These are phyloP conservation scores for Saturnispora hagleri DNA, from an alignment of 805 yeast genomes.

Conservation along the genomic window DNA sequence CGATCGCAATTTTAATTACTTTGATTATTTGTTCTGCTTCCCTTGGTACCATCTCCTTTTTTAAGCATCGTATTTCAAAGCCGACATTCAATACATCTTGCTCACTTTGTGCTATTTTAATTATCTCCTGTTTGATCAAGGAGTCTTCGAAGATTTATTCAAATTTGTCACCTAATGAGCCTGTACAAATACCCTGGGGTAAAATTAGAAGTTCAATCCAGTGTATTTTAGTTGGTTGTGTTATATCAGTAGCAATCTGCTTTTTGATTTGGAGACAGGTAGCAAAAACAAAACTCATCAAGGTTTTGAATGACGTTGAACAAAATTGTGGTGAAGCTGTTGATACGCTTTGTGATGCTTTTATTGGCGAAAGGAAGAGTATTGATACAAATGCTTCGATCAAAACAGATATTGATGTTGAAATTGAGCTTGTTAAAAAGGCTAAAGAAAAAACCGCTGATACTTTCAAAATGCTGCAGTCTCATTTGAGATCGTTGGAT, in stretches of 20 bases:
- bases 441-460: conserved; percentile 11
- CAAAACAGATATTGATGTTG: background rate
- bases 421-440: background rate
- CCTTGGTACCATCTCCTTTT: conserved; percentile 57
- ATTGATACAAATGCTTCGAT: conserved; percentile 36
- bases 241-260: conserved; percentile 51
- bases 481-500: conserved; percentile 32
- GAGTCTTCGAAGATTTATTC: conserved; percentile 51
- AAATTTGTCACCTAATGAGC: conserved; percentile 23
- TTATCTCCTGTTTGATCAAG: conserved; percentile 62
- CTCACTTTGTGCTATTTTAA: conserved; percentile 61
- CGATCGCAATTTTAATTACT: conserved; percentile 3
- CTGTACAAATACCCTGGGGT: conserved; percentile 43
- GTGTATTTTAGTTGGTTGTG: conserved; percentile 54
- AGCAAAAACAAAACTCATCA: conserved; percentile 7
- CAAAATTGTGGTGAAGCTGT: conserved; percentile 38
- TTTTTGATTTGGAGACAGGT: conserved; percentile 38
- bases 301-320: conserved; percentile 25
- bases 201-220: conserved; percentile 44
- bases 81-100: conserved; percentile 77
- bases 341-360: conserved; percentile 30
- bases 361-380: conserved; percentile 26
- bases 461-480: conserved; percentile 31
- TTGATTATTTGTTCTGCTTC: conserved; percentile 36
- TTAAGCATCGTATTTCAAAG: conserved; percentile 57